phyloP scores from a whole-genome alignment of 179 eudicot species.

The Corrigiola litoralis region DNA sequence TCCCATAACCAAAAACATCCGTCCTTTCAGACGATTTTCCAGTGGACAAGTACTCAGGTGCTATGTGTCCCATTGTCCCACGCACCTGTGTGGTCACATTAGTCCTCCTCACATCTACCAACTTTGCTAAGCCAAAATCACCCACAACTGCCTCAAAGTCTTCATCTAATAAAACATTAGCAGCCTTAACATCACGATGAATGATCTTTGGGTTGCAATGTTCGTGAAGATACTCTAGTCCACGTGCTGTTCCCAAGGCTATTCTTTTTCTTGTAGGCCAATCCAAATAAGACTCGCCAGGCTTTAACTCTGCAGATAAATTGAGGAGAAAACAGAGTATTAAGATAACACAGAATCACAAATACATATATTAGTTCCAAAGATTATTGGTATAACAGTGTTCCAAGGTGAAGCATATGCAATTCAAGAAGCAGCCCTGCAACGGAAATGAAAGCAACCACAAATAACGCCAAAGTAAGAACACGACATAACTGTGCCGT shows the following conservation, averaged over 20 bases:
- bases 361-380: background rate
- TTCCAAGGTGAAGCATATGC: background rate
- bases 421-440: too few relatives aligned
- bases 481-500: too few relatives aligned
- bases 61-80: constrained; percentile 98
- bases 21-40: constrained; percentile 94
- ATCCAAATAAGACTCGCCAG: constrained; percentile 67
- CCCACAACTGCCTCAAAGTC: constrained; percentile 94
- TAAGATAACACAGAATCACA: background rate
- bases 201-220: constrained; percentile 97
- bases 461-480: too few relatives aligned
- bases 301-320: constrained; percentile 55
- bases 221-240: constrained; percentile 91
- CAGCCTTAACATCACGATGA: constrained; percentile 97
- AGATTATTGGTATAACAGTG: background rate
- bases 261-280: constrained; percentile 81
- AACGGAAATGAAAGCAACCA: too few relatives aligned
- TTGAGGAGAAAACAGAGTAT: background rate
- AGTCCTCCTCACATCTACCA: constrained; percentile 86
- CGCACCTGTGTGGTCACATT: constrained; percentile 97
- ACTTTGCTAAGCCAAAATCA: constrained; percentile 93
- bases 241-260: constrained; percentile 95
- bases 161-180: constrained; percentile 85
- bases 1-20: constrained; percentile 93
- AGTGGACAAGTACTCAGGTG: constrained; percentile 93